These are phyloP conservation scores for Macrotyloma uniflorum DNA, from an alignment of 306 rosid species.

Conservation along the genomic window DNA sequence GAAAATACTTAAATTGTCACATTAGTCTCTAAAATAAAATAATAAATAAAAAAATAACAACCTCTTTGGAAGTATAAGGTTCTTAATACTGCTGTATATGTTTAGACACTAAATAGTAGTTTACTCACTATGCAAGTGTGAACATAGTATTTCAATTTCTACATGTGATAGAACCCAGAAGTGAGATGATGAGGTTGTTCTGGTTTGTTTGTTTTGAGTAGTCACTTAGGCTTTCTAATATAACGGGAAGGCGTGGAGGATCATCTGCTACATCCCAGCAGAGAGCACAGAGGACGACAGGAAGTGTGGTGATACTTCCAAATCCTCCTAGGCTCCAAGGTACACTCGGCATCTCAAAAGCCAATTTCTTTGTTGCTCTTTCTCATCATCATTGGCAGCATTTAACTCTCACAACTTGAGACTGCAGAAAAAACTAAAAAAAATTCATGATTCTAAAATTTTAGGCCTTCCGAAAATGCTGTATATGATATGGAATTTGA, in stretches of 20 bases:
- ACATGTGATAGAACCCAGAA: neutral
- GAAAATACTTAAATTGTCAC: neutral
- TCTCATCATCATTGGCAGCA: neutral
- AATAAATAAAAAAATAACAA: too few relatives aligned
- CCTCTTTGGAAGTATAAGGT: too few relatives aligned
- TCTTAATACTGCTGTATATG: too few relatives aligned
- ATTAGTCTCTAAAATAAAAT: neutral
- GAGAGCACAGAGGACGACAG: too few relatives aligned
- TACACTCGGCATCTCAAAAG: neutral
- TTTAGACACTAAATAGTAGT: too few relatives aligned
- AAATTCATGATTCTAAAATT: neutral
- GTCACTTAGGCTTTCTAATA: neutral
- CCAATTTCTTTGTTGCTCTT: neutral
- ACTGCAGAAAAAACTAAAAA: neutral
- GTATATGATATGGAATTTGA: neutral
- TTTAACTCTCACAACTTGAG: neutral
- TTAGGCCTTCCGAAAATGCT: neutral
- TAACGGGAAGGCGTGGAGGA: neutral
- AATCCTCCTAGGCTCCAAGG: neutral
- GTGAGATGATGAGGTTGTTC: neutral
- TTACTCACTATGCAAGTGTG: too few relatives aligned
- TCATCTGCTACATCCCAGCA: neutral
- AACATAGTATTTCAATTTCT: neutral
- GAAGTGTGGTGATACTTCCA: too few relatives aligned
- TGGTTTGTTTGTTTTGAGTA: constrained; percentile 1